phyloP scores from a whole-genome alignment of 108 stramenopile genomes.

The Fistulifera solaris region DNA sequence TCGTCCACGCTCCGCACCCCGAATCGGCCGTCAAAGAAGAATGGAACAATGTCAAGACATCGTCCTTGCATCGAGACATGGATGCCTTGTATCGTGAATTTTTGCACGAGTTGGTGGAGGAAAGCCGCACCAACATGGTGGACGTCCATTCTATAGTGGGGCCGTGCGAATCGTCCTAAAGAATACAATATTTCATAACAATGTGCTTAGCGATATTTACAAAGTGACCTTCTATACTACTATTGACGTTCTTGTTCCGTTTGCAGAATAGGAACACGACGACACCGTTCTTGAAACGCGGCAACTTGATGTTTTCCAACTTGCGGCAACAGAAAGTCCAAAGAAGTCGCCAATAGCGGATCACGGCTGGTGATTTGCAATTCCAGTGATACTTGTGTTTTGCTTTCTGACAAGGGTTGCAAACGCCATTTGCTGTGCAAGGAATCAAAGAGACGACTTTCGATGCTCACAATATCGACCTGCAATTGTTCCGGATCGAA shows the following conservation, averaged over 20 bases:
- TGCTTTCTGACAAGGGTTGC: background rate
- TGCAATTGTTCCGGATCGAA: conserved; percentile 20
- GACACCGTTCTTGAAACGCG: conserved; percentile 55
- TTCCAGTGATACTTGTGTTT: conserved; percentile 32
- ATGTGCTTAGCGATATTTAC: background rate
- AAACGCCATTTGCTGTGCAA: conserved; percentile 59
- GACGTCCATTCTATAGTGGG: background rate
- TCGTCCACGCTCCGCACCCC: conserved; percentile 76
- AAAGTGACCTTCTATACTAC: background rate
- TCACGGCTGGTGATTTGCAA: conserved; percentile 62
- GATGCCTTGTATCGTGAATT: conserved; percentile 55
- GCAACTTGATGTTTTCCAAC: conserved; percentile 55
- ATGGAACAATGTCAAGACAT: conserved; percentile 46
- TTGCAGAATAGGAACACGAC: conserved; percentile 18
- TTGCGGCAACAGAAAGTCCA: conserved; percentile 46
- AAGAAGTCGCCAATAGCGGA: conserved; percentile 30
- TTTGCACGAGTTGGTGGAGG: conserved; percentile 36
- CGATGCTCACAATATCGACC: conserved; percentile 54
- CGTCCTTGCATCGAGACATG: conserved; percentile 54
- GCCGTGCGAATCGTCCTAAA: background rate
- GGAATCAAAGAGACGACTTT: conserved; percentile 53
- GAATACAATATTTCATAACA: background rate
- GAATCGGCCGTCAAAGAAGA: conserved; percentile 61
- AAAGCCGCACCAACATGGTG: conserved; percentile 21
- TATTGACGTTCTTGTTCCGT: too few species aligned